phyloP scores from a whole-genome alignment of 495 filamentous ascomycete genomes.

The Neurospora sp. region DNA sequence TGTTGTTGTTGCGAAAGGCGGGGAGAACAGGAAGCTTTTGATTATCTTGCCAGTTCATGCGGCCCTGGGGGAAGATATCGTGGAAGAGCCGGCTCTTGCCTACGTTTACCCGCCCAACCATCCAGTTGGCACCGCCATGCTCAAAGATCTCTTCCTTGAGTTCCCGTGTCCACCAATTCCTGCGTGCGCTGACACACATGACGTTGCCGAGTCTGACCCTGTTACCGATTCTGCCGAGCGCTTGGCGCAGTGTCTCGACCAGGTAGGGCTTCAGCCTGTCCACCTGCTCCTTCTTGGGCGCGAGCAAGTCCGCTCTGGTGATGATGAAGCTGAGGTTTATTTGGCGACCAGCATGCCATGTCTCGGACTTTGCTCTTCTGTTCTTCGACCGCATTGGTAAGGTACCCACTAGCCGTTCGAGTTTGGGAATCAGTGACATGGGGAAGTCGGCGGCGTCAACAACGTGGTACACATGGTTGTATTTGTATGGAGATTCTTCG shows the following conservation, averaged over 20 bases:
- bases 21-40: slow-evolving; percentile 25
- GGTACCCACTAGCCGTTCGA: slow-evolving; percentile 43
- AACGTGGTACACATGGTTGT: slow-evolving; percentile 94
- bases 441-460: slow-evolving; percentile 97
- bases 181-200: slow-evolving; percentile 69
- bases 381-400: slow-evolving; percentile 65
- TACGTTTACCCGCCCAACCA: slow-evolving; percentile 96
- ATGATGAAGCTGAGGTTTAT: slow-evolving; percentile 81
- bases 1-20: slow-evolving; percentile 9
- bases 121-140: slow-evolving; percentile 82
- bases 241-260: slow-evolving; percentile 58
- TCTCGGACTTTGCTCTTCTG: slow-evolving; percentile 53
- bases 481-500: slow-evolving; percentile 68
- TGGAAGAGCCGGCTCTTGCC: slow-evolving; percentile 91
- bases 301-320: slow-evolving; percentile 78
- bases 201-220: slow-evolving; percentile 73
- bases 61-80: slow-evolving; percentile 73
- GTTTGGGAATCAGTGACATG: slow-evolving; percentile 68
- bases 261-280: slow-evolving; percentile 77
- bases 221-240: slow-evolving; percentile 49
- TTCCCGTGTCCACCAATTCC: slow-evolving; percentile 78
- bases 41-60: slow-evolving; percentile 31
- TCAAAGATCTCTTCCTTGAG: slow-evolving; percentile 75
- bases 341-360: slow-evolving; percentile 49
- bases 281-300: slow-evolving; percentile 67